Conservation (phyloP, 2,329 filamentous ascomycete species). For the Ceratocystis albifundus region DNA sequence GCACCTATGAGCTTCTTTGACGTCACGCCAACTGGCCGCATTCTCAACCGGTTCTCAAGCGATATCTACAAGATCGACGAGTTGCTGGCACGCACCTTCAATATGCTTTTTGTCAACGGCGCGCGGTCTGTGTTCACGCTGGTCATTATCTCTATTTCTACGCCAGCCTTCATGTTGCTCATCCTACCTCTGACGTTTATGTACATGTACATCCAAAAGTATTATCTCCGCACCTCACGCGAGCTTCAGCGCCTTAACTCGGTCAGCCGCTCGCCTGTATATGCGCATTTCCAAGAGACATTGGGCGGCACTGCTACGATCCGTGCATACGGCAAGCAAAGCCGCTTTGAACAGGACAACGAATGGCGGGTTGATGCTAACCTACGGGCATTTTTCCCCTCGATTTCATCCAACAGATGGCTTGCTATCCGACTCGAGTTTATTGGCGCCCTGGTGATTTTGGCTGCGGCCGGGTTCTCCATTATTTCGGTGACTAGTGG, state of each 20-base stretch:
- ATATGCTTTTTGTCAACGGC: constrained; percentile 79
- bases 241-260: constrained; percentile 95
- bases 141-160: constrained; percentile 68
- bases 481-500: constrained; percentile 66
- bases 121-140: constrained; percentile 73
- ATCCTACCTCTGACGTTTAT: constrained; percentile 69
- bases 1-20: constrained; percentile 99
- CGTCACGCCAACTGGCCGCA: constrained; percentile 89
- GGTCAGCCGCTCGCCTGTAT: constrained; percentile 89
- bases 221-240: constrained; percentile 90
- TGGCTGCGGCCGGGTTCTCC: constrained; percentile 70
- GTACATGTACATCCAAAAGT: constrained; percentile 90
- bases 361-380: constrained; percentile 97
- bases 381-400: constrained; percentile 86
- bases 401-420: constrained; percentile 89
- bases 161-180: constrained; percentile 66
- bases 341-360: constrained; percentile 81
- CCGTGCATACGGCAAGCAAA: constrained; percentile 81
- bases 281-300: constrained; percentile 96
- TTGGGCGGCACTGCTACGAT: constrained; percentile 91
- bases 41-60: constrained; percentile 88
- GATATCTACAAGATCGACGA: constrained; percentile 79
- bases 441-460: constrained; percentile 85
- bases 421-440: constrained; percentile 90
- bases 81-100: constrained; percentile 90